phyloP scores from a whole-genome alignment of 2,329 filamentous ascomycete genomes.

The Talaromyces sp. region DNA sequence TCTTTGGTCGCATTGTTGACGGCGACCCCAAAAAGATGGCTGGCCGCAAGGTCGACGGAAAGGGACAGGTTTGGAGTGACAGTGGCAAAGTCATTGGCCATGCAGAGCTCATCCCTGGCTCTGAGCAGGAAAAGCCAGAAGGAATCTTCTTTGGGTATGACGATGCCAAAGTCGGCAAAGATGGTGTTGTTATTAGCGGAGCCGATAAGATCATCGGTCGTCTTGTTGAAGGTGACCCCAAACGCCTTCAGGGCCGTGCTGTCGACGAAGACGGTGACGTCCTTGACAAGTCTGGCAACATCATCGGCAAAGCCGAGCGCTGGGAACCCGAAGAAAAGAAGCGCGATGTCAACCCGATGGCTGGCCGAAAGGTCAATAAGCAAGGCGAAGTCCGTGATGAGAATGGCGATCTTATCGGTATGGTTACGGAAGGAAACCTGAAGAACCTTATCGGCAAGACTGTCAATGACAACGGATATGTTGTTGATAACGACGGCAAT shows the following conservation, averaged over 20 bases:
- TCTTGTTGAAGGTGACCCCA: constrained; percentile 59
- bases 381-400: constrained; percentile 45
- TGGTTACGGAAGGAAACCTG: constrained; percentile 41
- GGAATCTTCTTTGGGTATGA: constrained; percentile 59
- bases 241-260: constrained; percentile 58
- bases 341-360: constrained; percentile 56
- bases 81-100: constrained; percentile 57
- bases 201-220: constrained; percentile 54
- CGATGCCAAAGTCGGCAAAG: constrained; percentile 51
- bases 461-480: constrained; percentile 48
- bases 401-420: constrained; percentile 43
- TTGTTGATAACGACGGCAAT: constrained; percentile 57
- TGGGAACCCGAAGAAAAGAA: constrained; percentile 58
- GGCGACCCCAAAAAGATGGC: constrained; percentile 53
- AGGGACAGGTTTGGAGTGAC: constrained; percentile 61
- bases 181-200: constrained; percentile 50
- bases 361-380: constrained; percentile 48
- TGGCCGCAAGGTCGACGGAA: constrained; percentile 57
- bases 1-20: constrained; percentile 54
- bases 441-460: constrained; percentile 37
- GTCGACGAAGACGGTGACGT: constrained; percentile 68
- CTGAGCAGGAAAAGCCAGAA: constrained; percentile 44
- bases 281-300: constrained; percentile 62
- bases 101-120: constrained; percentile 53
- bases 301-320: constrained; percentile 62